These are phyloP conservation scores for Russula sp. DNA, from an alignment of 768 basidiomycete species.

Conservation along the genomic window DNA sequence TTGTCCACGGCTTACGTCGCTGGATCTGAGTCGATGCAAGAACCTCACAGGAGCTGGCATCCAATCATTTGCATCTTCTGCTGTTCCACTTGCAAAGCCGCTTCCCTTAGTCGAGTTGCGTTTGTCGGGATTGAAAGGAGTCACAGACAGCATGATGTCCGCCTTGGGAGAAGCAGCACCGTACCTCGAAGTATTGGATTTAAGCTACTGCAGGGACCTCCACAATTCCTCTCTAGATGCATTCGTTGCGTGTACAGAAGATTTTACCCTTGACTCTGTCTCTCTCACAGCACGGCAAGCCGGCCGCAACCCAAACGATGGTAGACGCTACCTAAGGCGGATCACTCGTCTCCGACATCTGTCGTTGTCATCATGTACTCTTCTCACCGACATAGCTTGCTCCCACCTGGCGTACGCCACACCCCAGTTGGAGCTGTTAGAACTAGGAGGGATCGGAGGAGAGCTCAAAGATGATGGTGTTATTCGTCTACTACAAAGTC, in stretches of 20 bases:
- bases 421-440: conserved; percentile 69
- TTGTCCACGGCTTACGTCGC: conserved; percentile 47
- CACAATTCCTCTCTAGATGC: conserved; percentile 73
- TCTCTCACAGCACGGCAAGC: conserved; percentile 56
- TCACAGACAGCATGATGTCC: conserved; percentile 57
- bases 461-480: conserved; percentile 72
- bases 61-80: conserved; percentile 39
- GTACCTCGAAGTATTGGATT: conserved; percentile 69
- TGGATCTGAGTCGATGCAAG: conserved; percentile 69
- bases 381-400: conserved; percentile 72
- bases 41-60: conserved; percentile 66
- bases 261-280: conserved; percentile 39
- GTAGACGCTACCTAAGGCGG: conserved; percentile 46
- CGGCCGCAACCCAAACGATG: conserved; percentile 52
- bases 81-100: conserved; percentile 41
- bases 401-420: conserved; percentile 63
- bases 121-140: conserved; percentile 58
- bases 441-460: conserved; percentile 69
- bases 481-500: conserved; percentile 59
- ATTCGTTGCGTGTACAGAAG: conserved; percentile 51
- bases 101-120: conserved; percentile 57
- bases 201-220: conserved; percentile 65
- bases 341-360: conserved; percentile 70
- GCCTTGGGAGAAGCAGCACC: conserved; percentile 63
- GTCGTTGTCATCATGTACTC: conserved; percentile 59